phyloP scores from a whole-genome alignment of 192 early-diverging fungal genomes.

The Geranomyces michiganensis region DNA sequence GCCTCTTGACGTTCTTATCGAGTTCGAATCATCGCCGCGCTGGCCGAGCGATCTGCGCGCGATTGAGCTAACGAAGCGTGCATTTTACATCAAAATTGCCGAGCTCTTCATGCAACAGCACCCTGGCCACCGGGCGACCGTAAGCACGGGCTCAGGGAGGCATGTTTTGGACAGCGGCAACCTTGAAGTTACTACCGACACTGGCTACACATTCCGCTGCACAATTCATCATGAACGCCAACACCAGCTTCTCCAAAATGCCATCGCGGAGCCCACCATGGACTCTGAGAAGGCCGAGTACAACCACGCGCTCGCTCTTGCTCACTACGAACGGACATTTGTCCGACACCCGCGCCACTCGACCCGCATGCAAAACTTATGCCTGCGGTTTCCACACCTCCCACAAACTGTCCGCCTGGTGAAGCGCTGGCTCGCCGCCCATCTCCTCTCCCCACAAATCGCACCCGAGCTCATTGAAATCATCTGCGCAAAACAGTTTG shows the following conservation, averaged over 20 bases:
- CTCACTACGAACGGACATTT: conserved; percentile 37
- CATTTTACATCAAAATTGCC: conserved; percentile 80
- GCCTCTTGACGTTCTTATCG: conserved; percentile 72
- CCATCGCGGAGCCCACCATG: conserved; percentile 40
- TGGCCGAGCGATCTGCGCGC: conserved; percentile 91
- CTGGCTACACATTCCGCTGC: conserved; percentile 82
- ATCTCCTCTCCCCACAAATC: conserved; percentile 65
- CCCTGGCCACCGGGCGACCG: conserved; percentile 53
- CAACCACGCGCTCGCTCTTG: neutral
- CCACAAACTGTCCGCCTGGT: conserved; percentile 80
- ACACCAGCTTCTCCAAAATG: conserved; percentile 56
- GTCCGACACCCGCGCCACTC: conserved; percentile 58
- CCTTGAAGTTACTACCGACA: conserved; percentile 67
- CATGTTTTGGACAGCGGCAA: conserved; percentile 32
- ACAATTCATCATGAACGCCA: conserved; percentile 76
- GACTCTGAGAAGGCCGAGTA: neutral
- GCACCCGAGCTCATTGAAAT: conserved; percentile 80
- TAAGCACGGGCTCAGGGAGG: conserved; percentile 33
- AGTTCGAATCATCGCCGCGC: conserved; percentile 79
- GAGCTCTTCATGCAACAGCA: conserved; percentile 53
- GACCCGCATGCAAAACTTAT: conserved; percentile 71
- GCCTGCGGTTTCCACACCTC: conserved; percentile 72
- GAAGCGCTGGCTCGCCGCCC: conserved; percentile 89
- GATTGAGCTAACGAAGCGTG: conserved; percentile 87
- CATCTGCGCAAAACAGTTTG: conserved; percentile 71